Conservation (phyloP, 1,139 yeast species). For the Suhomyces bolitotheri region DNA sequence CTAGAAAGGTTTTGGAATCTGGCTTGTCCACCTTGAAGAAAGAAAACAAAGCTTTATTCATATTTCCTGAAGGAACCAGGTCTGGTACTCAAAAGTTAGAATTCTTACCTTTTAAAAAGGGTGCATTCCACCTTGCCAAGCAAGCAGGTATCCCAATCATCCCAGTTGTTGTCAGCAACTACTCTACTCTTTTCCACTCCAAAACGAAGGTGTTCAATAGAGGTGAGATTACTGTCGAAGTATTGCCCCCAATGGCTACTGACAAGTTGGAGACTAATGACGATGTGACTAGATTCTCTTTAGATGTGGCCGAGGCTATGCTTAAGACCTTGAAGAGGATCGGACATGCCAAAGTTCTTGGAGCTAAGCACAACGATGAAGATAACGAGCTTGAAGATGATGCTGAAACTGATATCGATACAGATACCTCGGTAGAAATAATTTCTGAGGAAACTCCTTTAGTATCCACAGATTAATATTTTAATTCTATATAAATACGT, state of each 20-base stretch:
- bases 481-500: constrained; percentile 2
- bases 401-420: constrained; percentile 11
- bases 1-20: constrained; percentile 67
- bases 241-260: constrained; percentile 67
- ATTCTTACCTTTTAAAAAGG: constrained; percentile 88
- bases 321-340: constrained; percentile 27
- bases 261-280: constrained; percentile 54
- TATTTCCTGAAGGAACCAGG: constrained; percentile 96
- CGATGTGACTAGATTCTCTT: constrained; percentile 54
- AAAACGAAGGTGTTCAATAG: constrained; percentile 54
- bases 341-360: constrained; percentile 33
- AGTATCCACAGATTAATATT: constrained; percentile 20
- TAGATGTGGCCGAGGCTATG: constrained; percentile 39
- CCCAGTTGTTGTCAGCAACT: constrained; percentile 85
- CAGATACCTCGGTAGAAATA: constrained; percentile 26
- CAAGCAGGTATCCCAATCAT: constrained; percentile 88
- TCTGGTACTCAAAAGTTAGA: constrained; percentile 68
- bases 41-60: constrained; percentile 69
- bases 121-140: constrained; percentile 95
- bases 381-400: constrained; percentile 3
- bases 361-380: constrained; percentile 12
- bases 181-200: constrained; percentile 69
- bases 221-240: constrained; percentile 65
- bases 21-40: constrained; percentile 64
- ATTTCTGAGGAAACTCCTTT: constrained; percentile 29